phyloP scores from a whole-genome alignment of 169 alveolate species.

The Plasmodium yoelii region DNA sequence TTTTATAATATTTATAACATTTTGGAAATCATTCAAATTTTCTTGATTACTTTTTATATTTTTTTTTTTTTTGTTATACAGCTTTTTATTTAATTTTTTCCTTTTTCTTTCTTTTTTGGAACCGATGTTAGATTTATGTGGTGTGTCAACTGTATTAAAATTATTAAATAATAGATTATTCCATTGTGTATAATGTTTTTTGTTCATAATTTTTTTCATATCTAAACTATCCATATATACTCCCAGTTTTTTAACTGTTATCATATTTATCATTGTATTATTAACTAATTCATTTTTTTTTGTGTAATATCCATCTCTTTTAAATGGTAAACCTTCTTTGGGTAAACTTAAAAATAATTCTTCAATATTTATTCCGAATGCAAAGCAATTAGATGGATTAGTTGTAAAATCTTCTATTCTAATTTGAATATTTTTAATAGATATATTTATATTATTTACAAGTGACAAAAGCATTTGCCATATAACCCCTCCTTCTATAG shows the following conservation, averaged over 20 bases:
- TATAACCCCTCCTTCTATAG: constrained; percentile 76
- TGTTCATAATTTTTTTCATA: constrained; percentile 68
- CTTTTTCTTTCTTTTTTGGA: constrained; percentile 8
- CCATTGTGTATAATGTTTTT: constrained; percentile 18
- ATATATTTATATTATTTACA: constrained; percentile 67
- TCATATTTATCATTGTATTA: constrained; percentile 77
- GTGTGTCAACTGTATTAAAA: constrained; percentile 7
- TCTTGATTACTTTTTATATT: constrained; percentile 58
- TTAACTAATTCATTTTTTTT: constrained; percentile 62
- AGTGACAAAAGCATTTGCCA: constrained; percentile 77
- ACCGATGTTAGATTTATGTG: background rate
- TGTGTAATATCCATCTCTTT: constrained; percentile 74
- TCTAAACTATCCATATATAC: constrained; percentile 67
- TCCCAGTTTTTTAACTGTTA: constrained; percentile 61
- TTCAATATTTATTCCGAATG: constrained; percentile 68
- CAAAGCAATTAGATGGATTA: constrained; percentile 64
- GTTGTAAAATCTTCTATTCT: constrained; percentile 75
- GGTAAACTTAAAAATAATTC: constrained; percentile 68
- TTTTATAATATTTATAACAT: constrained; percentile 34
- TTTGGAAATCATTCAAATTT: constrained; percentile 55
- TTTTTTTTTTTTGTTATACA: constrained; percentile 12
- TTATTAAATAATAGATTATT: constrained; percentile 12
- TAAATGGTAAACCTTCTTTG: constrained; percentile 74
- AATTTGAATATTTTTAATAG: constrained; percentile 69
- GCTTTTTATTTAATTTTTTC: constrained; percentile 3